Evolutionary conservation across 441 rosid species (phyloP).

Genomic region (Corymbia citriodora): DNA sequence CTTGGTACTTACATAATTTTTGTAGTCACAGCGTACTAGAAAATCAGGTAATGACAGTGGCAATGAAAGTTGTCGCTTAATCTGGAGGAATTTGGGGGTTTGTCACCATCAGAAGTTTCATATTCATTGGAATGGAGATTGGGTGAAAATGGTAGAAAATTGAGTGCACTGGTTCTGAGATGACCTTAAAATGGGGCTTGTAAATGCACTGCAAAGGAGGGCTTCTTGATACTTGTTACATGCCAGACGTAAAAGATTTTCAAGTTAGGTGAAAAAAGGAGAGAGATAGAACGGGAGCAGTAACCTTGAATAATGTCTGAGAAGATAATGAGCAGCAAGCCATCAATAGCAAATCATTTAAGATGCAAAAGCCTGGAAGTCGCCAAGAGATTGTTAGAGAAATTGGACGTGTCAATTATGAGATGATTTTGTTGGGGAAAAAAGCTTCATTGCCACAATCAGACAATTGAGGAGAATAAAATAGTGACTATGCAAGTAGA

Average conservation of each 20-base stretch:
- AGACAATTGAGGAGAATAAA: background rate
- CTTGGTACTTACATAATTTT: background rate
- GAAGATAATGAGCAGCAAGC: background rate
- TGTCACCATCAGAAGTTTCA: background rate
- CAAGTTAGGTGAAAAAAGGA: background rate
- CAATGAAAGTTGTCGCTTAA: background rate
- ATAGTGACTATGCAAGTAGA: background rate
- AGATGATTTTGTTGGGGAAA: background rate
- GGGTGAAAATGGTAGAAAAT: background rate
- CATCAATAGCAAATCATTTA: background rate
- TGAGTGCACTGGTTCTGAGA: background rate
- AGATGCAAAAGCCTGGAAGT: background rate
- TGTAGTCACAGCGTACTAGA: fast-evolving
- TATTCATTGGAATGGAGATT: background rate
- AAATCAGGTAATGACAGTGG: background rate
- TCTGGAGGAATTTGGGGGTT: background rate
- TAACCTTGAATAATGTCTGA: background rate
- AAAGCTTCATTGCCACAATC: background rate
- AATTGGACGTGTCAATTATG: background rate
- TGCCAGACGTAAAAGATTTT: background rate
- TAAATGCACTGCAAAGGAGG: background rate
- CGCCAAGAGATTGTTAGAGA: background rate
- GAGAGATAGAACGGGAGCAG: background rate
- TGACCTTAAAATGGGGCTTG: background rate
- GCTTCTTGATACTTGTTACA: background rate